Evolutionary conservation across 2,329 filamentous ascomycete species (phyloP), one percentile per base, ranked within the genome.

Genomic region (Talaromyces sp.): DNA sequence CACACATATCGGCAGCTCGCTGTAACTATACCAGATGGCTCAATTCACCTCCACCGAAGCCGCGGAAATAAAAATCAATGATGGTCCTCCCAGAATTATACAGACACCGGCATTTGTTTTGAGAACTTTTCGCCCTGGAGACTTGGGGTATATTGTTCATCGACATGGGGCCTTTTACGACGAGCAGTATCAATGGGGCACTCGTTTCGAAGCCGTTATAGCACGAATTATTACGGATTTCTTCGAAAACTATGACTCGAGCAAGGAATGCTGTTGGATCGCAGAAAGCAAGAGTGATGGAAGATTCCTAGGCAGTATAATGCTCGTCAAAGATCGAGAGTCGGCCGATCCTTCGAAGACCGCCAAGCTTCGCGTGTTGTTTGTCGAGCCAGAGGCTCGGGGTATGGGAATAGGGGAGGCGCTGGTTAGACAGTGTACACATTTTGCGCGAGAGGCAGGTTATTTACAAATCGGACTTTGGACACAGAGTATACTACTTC

Each of bases 221-320:
- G 68, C 68, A 15, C 49, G 65, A 2, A 68, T 73, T 43, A 61
- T 67, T 2, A 61, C 66, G 1, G 70, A 73, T 17, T 74, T 74
- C 47, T 62, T 69, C 49, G 67, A 72, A 1, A 66, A 67, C 19
- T 68, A 68, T 47, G 71, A 74, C 17, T 65, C 68, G 1, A 22
- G 49, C 19, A 49, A n/a, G 4, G 72, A 74, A 45, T 67, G 68
- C 8, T 74, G 71, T 58, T 72, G 71, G 71, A 70, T 74, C 31
- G 72, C 72, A 17, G 70, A 73, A 49, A 65, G 69, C 7, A 64
- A 64, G 13, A 43, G 38, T 19, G 40, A 53, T 11, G 66, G 65
- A 36, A 36, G 67, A 11, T 67, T 67, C 15, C 66, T 73, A n/a
- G 72, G 72, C 43, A 68, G 67, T 34, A 64, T 73, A 3, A 73